Evolutionary conservation across 2,329 filamentous ascomycete genomes (phyloP), one percentile per base, ranked within the genome.

Genomic region (Bimuria novae-zelandiae): DNA sequence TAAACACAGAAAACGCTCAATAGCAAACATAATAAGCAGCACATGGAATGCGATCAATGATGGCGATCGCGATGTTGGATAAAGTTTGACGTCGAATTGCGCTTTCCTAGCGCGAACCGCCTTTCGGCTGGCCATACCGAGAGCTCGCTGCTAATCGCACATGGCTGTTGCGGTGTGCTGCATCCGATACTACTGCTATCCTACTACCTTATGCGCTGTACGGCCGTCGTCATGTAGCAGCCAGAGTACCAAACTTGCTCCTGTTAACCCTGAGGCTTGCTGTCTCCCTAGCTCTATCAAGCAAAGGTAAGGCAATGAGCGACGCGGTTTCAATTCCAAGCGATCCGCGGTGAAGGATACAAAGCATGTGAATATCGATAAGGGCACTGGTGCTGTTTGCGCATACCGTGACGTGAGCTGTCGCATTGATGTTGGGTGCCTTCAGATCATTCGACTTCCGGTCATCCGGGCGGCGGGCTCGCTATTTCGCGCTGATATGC

Each of bases 401-500:
- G 30, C 10, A 19, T 19, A 35, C 12, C 21, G 41, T 23, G 3
- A 22, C 23, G 27, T 11, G 7, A 32, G 21, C 23, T 17, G 19
- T 40, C 10, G 12, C 7, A 21, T n/a, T 42, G 25, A 16, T 12
- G 16, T n/a, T 27, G 19, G 6, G 3, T 17, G n/a, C 8, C 21
- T 23, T 23, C 2, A 10, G 7, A 16, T 43, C 27, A 8, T n/a
- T 36, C 19, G 19, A 50, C 29, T 21, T 37, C 23, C 22, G 32
- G 7, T 69, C 63, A 65, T 40, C 64, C 64, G 27, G 66, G 63
- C 12, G 60, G 40, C 11, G 63, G 59, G 49, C 60, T 67, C 4
- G 52, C 64, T 21, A 65, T 32, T 11, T 67, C 70, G 22, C 63
- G 62, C 30, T 67, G 65, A 60, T 83, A 84, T 14, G 77, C 76